Base-by-base conservation (phyloP, 257 asterid genomes). In the Apocynum venetum region DNA sequence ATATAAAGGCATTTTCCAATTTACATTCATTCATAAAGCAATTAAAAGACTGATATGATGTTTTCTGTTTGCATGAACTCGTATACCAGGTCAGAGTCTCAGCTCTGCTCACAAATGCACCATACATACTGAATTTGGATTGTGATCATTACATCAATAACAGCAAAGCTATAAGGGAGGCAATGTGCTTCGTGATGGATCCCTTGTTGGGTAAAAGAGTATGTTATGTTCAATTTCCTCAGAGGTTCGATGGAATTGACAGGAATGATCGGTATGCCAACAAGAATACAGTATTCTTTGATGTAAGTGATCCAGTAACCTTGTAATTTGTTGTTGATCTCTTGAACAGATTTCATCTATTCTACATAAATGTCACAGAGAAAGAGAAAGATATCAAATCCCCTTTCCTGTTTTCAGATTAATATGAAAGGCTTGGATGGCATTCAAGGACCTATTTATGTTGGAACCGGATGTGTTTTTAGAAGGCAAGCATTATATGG, bases 351-450 rank as follows among this genome's bases (percentile, higher is more conserved):
- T 25, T 25, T 25, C 31, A 9, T 2, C 25, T 8, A 12, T 35
- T 4, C 8, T 35, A 2, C 74, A 38, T 75, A 13, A 6, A 53
- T 59, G n/a, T 41, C 10, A 4, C 10, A 19, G n/a, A 7, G 9
- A n/a, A 55, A 70, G 19, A 35, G 4, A 55, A 6, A 3, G 61
- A 31, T 6, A 19, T 72, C 1, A 53, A 66, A 43, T 72, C 19
- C 69, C 15, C 0, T 74, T 19, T 67, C 35, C 15, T 72, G 8
- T 76, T 57, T 46, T 49, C 81, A 84, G 87, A 84, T 84, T 49
- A 84, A 84, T 76, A 84, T 84, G 87, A 84, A 81, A 81, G 87
- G 85, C n/a, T 55, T 75, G 51, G 86, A 85, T 25, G 86, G 88
- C 35, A 77, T 85, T 41, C 88, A 85, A 76, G 86, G 88, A 44